Conservation (phyloP, 768 basidiomycete genomes). For the Suillus sp. region DNA sequence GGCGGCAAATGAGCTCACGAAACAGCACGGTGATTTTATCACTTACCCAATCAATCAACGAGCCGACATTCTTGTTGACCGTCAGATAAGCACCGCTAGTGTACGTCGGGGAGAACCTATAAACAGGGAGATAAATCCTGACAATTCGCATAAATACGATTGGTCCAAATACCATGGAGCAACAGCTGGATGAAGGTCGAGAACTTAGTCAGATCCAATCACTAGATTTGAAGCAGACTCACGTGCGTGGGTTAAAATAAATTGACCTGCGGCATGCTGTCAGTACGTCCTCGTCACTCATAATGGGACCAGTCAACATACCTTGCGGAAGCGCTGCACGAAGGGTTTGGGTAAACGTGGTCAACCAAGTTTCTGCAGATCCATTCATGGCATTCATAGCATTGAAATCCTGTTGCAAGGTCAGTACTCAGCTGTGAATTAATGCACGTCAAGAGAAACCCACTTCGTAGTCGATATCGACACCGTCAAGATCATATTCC, state of each 20-base stretch:
- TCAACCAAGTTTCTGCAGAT: conserved; percentile 49
- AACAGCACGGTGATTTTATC: not conserved
- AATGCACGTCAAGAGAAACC: conserved; percentile 8
- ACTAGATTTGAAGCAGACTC: conserved; percentile 31
- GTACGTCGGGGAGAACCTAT: conserved; percentile 40
- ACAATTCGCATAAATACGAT: not conserved
- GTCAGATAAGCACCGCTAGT: conserved; percentile 42
- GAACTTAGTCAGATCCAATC: not conserved
- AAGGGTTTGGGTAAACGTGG: conserved; percentile 33
- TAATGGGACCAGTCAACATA: not conserved
- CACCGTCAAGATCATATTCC: conserved; percentile 62
- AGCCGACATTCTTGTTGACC: conserved; percentile 41
- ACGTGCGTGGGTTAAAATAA: conserved; percentile 40
- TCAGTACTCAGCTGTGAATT: not conserved
- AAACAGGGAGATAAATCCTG: not conserved
- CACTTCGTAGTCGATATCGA: conserved; percentile 75
- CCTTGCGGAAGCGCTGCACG: conserved; percentile 33
- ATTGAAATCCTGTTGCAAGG: conserved; percentile 52
- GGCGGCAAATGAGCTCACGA: not conserved
- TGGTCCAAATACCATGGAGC: conserved; percentile 40
- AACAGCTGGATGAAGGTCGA: conserved; percentile 34
- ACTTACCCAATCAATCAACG: conserved; percentile 47
- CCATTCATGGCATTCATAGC: conserved; percentile 56
- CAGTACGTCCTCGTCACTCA: not conserved
- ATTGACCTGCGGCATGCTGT: conserved; percentile 18